A percentile compares a stretch with the other conserved stretches of the same genome.
These are phyloP conservation scores for Umbilicaria muhlenbergii DNA, from an alignment of 495 filamentous ascomycete species.

Conservation along the genomic window DNA sequence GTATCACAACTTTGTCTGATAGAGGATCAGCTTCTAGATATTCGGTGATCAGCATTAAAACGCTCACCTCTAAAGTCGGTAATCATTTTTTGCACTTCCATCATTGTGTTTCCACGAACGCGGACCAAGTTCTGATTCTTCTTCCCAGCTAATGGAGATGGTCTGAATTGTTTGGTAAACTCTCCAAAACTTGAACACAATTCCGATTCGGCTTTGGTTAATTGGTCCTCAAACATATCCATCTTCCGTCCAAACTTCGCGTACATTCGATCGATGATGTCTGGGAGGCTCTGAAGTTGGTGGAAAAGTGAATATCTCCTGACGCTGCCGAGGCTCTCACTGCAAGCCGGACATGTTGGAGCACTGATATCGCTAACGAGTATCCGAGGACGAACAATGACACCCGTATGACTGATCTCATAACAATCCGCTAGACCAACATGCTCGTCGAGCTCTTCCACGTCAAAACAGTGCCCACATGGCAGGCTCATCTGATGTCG, in stretches of 20 bases:
- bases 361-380: background rate
- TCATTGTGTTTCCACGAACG: constrained; percentile 5
- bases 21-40: too few relatives aligned
- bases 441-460: constrained; percentile 6
- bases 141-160: constrained; percentile 8
- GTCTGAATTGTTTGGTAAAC: constrained; percentile 4
- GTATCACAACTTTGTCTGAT: constrained; percentile 4
- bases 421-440: constrained; percentile 3
- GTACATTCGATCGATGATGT: constrained; percentile 6
- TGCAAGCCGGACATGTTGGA: constrained; percentile 7
- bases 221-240: constrained; percentile 2
- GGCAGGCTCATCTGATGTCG: constrained; percentile 7
- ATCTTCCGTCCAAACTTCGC: constrained; percentile 6
- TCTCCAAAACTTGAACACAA: constrained; percentile 3
- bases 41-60: background rate
- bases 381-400: background rate
- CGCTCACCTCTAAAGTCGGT: constrained; percentile 6
- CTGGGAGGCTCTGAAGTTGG: constrained; percentile 1
- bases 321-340: constrained; percentile 2
- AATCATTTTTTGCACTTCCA: constrained; percentile 2
- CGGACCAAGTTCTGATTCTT: constrained; percentile 5
- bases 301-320: constrained; percentile 7
- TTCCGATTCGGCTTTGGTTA: background rate
- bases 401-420: constrained; percentile 2
- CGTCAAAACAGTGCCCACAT: constrained; percentile 13